Evolutionary conservation across 495 filamentous ascomycete genomes (phyloP), one percentile per base, ranked within the genome.

Genomic region (Aspergillus ostianus): DNA sequence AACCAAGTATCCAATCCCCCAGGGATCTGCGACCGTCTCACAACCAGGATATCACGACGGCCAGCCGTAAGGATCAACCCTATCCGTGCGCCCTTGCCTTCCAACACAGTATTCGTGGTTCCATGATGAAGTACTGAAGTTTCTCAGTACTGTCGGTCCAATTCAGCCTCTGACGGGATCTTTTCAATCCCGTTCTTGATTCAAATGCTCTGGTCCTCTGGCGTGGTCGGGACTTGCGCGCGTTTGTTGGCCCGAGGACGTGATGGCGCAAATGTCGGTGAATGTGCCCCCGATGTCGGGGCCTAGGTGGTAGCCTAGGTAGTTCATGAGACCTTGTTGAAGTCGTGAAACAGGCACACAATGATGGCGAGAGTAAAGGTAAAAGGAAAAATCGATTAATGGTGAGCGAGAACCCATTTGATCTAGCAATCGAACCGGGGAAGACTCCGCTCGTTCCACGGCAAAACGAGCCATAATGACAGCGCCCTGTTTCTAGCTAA

Each of bases 251-350:
- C 77, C 74, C 12, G 72, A 57, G 7, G 78, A 78, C 6, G 74
- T 72, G 62, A 82, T 70, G 15, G 75, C 74, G 50, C 70, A 77
- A 3, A 81, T 70, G 51, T 82, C 80, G 2, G 79, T 82, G 66
- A 82, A 82, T 18, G 80, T 82, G 49, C 80, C 75, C 18, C 74
- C 77, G 6, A 79, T 73, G 48, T 79, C 76, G 7, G 74, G 73
- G 9, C 76, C 76, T 5, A 79, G 73, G 26, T 45, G 59, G 29
- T 57, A 62, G 0, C 30, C 30, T 26, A 26, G 23, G 23, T 26
- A 4, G 23, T 26, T 26, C n/a, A n/a, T n/a, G n/a, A 26, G 23
- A 26, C 23, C 2, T 26, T 26, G n/a, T 26, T 26, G 23, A 26
- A 26, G 2, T 26, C 4, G 23, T 26, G 23, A 26, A 26, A 26